Evolutionary conservation across 129 eudicot genomes (phyloP), one percentile per base, ranked within the genome.

Genomic region (Rutidosis leptorrhynchoides): DNA sequence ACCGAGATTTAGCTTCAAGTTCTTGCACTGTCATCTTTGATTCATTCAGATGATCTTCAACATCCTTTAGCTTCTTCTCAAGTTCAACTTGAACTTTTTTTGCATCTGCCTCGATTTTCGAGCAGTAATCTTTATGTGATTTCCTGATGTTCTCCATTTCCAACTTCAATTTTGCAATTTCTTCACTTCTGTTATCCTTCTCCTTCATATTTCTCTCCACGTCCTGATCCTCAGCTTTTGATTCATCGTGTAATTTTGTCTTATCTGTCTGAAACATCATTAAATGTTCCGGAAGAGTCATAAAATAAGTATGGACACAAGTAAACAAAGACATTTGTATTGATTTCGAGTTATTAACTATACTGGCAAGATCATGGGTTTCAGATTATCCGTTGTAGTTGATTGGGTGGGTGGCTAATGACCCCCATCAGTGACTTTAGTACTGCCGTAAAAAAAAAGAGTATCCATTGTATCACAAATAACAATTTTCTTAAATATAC

Each of bases 11-110:
- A 29, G 79, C 77, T 82, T 89, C 95, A 16, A 88, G 83, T 37
- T 88, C 87, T 72, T 86, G 63, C 30, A 80, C 75, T 48, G 70
- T 79, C 70, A 22, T 78, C 46, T 70, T 76, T 42, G 90, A 89
- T 51, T 86, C 90, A 40, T 62, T 51, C 30, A 89, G 46, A 65
- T 68, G 83, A 69, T 54, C 49, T 62, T 37, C 76, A 35, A 74
- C 80, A 20, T 87, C 85, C 67, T 73, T 77, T 65, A 87, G 40
- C 53, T 65, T 79, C 43, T 74, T 62, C 71, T 87, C 87, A 60
- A 82, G 83, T 67, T 80, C 84, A 60, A 64, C 68, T 75, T 80
- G 89, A 76, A 77, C 80, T 65, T 73, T 73, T 62, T 57, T 78
- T 62, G 83, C 79, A 70, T 63, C 80, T 40, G 77, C 45, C 74